A percentile compares a stretch with the other conserved stretches of the same genome.
These are phyloP conservation scores for Ogataea hybrid DNA, from an alignment of 1,139 yeast species.

Conservation along the genomic window DNA sequence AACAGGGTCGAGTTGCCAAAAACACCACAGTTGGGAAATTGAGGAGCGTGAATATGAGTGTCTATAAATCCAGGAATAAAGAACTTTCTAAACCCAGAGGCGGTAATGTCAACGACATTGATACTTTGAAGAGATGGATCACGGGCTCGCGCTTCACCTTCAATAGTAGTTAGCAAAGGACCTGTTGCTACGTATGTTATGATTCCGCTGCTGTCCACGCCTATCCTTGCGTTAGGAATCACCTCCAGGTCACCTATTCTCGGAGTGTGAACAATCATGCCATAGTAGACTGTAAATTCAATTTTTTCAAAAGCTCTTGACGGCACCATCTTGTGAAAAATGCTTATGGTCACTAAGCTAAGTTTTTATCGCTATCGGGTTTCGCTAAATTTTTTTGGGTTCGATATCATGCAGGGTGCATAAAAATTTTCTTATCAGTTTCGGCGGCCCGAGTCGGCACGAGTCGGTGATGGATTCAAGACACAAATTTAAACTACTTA, in stretches of 20 bases:
- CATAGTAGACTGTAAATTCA: constrained; percentile 37
- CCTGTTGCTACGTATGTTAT: constrained; percentile 39
- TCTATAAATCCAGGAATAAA: constrained; percentile 87
- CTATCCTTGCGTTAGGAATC: constrained; percentile 44
- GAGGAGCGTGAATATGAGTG: constrained; percentile 93
- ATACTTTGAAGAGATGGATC: constrained; percentile 6
- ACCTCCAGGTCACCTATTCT: constrained; percentile 35
- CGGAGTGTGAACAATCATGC: constrained; percentile 54
- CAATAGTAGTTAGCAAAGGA: constrained; percentile 3
- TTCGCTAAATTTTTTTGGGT: neutral
- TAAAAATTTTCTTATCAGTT: neutral
- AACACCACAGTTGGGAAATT: constrained; percentile 82
- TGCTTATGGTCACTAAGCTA: too few relatives aligned
- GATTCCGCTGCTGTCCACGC: constrained; percentile 46
- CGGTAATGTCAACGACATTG: constrained; percentile 25
- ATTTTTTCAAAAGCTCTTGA: constrained; percentile 7
- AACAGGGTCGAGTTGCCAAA: constrained; percentile 78
- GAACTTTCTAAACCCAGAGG: constrained; percentile 36
- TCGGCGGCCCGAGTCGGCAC: constrained; percentile 7
- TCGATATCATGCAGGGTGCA: neutral
- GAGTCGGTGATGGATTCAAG: constrained; percentile 1
- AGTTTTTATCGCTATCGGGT: too few relatives aligned
- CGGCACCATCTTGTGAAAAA: neutral
- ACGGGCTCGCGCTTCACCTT: constrained; percentile 9
- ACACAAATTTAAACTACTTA: neutral